Base-by-base conservation (phyloP, 257 asterid genomes). In the Solanum ossicruentum region DNA sequence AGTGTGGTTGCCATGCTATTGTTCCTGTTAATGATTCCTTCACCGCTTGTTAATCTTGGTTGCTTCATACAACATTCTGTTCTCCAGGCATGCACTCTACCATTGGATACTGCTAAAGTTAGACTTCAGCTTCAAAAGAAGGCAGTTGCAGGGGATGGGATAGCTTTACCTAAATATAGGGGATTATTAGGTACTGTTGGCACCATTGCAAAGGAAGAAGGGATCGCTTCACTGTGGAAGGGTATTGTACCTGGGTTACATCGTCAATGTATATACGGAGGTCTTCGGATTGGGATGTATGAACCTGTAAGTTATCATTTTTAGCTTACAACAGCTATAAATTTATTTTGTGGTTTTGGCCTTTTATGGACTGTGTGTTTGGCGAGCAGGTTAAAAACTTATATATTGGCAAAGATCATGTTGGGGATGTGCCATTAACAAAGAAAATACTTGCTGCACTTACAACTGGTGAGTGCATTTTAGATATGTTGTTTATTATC, bases 231-330 rank as follows among this genome's bases (percentile, higher is more conserved):
- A 8, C 84, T 97, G 8, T 97, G 99, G 99, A 97, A 97, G 86
- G 99, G 99, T 67, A 92, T 97, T 77, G 98, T 97, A 11, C 99
- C 99, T 1, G 99, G 99, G 54, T 88, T 97, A 63, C 99, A 97
- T 85, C 97, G 99, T 16, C 99, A 97, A 82, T 97, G 98, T 79
- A 89, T 97, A 69, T 95, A 87, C 55, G 99, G 99, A 84, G 98
- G 99, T 88, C 89, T 97, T 69, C 91, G 99, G 87, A 97, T 97
- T 63, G 99, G 99, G 41, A 82, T 97, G 88, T 97, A 97, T 75
- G 99, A 97, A 61, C 99, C 99, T 60, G 99, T 97, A 91, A 54
- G 96, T 86, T 39, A 1, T 83, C 3, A 13, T 71, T 28, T 84
- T 54, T 78, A 83, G 60, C 63, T 49, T 47, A 9, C 82, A 52